Percentiles rank a stretch among this genome's conserved stretches.
phyloP scores from a whole-genome alignment of 2,329 filamentous ascomycete genomes.

The Aspergillus persii region DNA sequence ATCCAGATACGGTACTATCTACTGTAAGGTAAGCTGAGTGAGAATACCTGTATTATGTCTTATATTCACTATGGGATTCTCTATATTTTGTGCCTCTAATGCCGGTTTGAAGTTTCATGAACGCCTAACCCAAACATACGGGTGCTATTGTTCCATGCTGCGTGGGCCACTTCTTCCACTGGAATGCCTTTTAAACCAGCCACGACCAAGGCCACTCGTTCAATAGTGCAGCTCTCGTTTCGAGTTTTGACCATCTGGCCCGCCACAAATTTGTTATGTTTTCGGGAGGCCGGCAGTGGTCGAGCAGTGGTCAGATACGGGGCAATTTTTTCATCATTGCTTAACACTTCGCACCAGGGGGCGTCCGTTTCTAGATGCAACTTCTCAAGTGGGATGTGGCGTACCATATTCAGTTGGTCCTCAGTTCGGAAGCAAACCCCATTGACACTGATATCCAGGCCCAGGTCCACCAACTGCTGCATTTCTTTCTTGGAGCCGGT shows the following conservation, averaged over 20 bases:
- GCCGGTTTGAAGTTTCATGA: neutral
- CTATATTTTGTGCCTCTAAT: neutral
- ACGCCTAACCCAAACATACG: conserved; percentile 30
- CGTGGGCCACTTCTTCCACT: conserved; percentile 45
- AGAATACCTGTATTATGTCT: too few relatives aligned
- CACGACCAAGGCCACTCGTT: conserved; percentile 48
- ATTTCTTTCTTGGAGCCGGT: conserved; percentile 64
- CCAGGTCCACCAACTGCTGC: conserved; percentile 36
- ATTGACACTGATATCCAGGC: conserved; percentile 50
- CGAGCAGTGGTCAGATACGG: conserved; percentile 42
- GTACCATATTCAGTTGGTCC: conserved; percentile 45
- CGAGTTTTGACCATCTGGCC: conserved; percentile 48
- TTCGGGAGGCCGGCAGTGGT: conserved; percentile 44
- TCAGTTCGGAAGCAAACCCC: conserved; percentile 47
- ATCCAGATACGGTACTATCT: too few relatives aligned
- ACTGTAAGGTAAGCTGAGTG: too few relatives aligned
- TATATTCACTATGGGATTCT: neutral
- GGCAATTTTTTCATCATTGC: conserved; percentile 38
- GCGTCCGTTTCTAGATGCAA: conserved; percentile 52
- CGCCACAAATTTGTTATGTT: conserved; percentile 50
- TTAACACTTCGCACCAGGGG: conserved; percentile 48
- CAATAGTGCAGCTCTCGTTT: conserved; percentile 53
- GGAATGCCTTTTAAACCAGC: conserved; percentile 48
- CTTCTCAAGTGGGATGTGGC: conserved; percentile 38
- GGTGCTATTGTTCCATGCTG: conserved; percentile 38